These are phyloP conservation scores for Collybiopsis confluens DNA, from an alignment of 768 basidiomycete genomes.

Conservation along the genomic window DNA sequence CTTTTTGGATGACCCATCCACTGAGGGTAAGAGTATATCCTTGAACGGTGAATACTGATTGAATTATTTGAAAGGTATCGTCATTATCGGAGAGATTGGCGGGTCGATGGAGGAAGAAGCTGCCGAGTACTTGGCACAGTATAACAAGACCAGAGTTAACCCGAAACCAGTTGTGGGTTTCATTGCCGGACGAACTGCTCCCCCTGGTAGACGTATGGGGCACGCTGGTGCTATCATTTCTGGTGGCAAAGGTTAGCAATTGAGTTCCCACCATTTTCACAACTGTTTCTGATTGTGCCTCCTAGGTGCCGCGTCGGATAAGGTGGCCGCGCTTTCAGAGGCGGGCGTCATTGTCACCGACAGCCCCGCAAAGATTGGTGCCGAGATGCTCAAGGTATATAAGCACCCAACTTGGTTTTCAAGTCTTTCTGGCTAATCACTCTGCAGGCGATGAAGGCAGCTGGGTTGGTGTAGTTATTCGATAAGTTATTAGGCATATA, in stretches of 20 bases:
- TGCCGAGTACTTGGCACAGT: conserved; percentile 88
- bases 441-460: conserved; percentile 71
- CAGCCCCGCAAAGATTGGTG: conserved; percentile 93
- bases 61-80: conserved; percentile 62
- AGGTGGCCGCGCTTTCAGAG: conserved; percentile 84
- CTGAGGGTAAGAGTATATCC: conserved; percentile 59
- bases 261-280: too few relatives aligned
- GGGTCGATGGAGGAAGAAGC: conserved; percentile 99
- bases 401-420: too few relatives aligned
- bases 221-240: conserved; percentile 98
- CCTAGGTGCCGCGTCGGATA: conserved; percentile 85
- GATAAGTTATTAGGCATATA: conserved; percentile 1
- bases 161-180: conserved; percentile 98
- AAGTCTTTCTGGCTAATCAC: conserved; percentile 3
- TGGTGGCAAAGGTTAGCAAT: conserved; percentile 82
- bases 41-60: conserved; percentile 5
- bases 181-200: conserved; percentile 96
- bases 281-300: background rate
- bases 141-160: conserved; percentile 81
- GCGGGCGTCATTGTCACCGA: conserved; percentile 93
- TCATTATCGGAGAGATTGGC: conserved; percentile 98
- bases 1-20: conserved; percentile 91
- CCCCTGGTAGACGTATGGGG: conserved; percentile 97
- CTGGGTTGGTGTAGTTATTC: conserved; percentile 54
- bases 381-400: conserved; percentile 83